A percentile compares a stretch with the other conserved stretches of the same genome.
phyloP scores from a whole-genome alignment of 306 rosid species.

The Castanea sativa region DNA sequence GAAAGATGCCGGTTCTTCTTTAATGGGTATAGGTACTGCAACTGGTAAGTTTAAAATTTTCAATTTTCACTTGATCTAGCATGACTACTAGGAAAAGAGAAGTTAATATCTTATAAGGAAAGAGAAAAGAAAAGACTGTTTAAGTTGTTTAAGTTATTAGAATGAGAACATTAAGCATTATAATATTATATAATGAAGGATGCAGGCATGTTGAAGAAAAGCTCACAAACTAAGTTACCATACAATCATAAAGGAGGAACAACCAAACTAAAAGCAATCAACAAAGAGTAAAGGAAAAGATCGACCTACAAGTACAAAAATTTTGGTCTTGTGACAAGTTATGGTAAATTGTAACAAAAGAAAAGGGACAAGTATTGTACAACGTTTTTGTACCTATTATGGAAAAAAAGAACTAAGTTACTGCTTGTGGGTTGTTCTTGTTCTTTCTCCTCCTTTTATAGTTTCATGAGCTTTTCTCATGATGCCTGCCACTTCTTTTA shows the following conservation, averaged over 20 bases:
- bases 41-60: constrained; percentile 45
- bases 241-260: too few species aligned
- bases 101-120: not conserved
- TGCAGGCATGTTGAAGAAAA: too few species aligned
- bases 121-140: too few species aligned
- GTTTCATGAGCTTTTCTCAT: not conserved
- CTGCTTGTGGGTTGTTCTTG: not conserved
- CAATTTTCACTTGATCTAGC: not conserved
- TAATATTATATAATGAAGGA: too few species aligned
- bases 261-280: too few species aligned
- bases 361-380: not conserved
- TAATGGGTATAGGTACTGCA: constrained; percentile 93
- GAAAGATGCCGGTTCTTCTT: constrained; percentile 89
- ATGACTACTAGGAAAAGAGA: not conserved
- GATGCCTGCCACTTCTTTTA: not conserved
- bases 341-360: not conserved
- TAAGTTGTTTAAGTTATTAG: too few species aligned
- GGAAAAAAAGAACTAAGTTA: not conserved
- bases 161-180: too few species aligned
- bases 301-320: not conserved
- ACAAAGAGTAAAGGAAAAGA: not conserved
- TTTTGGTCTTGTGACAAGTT: not conserved
- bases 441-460: not conserved
- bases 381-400: not conserved
- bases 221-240: too few species aligned